Percentiles rank a stretch among this genome's conserved stretches.
Conservation (phyloP, 441 rosid genomes). For the Gossypium davidsonii region DNA sequence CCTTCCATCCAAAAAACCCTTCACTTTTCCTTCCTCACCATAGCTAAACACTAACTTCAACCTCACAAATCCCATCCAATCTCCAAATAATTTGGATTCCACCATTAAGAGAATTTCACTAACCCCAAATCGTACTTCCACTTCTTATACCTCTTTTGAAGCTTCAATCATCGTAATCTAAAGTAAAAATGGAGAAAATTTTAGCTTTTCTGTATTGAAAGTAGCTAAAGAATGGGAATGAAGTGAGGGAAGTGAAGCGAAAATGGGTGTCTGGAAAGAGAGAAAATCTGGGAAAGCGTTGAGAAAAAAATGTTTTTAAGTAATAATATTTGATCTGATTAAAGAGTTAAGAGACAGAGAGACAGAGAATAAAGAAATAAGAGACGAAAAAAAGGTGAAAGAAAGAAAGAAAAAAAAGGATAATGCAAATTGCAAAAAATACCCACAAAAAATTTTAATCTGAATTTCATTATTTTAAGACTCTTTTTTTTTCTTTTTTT, state of each 20-base stretch:
- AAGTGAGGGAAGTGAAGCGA: conserved; percentile 1
- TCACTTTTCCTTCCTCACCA: conserved; percentile 3
- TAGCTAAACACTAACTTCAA: conserved; percentile 33
- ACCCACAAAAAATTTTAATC: neutral
- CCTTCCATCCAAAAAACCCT: conserved; percentile 24
- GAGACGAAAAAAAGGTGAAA: neutral
- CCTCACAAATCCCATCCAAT: conserved; percentile 19
- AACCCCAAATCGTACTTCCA: conserved; percentile 12
- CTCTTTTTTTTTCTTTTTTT: neutral
- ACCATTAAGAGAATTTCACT: conserved; percentile 24
- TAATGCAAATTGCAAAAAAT: conserved; percentile 7
- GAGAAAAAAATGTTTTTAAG: too few species aligned
- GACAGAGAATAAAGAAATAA: neutral
- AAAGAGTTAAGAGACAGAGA: conserved; percentile 19
- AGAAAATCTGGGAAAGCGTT: conserved; percentile 23
- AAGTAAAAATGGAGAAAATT: neutral
- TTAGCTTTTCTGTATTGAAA: neutral
- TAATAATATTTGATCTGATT: conserved; percentile 41
- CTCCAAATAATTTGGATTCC: conserved; percentile 18
- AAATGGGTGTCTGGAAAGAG: conserved; percentile 13
- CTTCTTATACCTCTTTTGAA: conserved; percentile 6
- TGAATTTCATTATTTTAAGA: neutral
- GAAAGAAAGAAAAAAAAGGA: neutral
- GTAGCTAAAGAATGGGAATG: neutral
- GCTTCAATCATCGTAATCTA: conserved; percentile 6